Percentiles rank a stretch among this genome's conserved stretches.
These are phyloP conservation scores for Graphilbum ipis-grandicollis DNA, from an alignment of 2,329 filamentous ascomycete species.

Conservation along the genomic window DNA sequence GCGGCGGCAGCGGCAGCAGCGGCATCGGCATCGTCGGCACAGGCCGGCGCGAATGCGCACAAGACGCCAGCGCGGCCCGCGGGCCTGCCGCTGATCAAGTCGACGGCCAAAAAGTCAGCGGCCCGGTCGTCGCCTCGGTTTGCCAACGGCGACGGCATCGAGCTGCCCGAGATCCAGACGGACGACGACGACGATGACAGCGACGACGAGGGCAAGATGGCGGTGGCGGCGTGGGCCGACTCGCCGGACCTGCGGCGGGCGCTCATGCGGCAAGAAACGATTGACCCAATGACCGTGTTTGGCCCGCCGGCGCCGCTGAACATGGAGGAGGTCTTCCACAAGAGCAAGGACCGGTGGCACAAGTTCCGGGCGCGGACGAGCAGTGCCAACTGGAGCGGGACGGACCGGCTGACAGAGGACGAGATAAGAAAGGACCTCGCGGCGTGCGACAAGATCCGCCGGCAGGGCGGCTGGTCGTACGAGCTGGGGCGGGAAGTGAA, in stretches of 20 bases:
- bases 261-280: constrained; percentile 64
- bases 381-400: constrained; percentile 82
- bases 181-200: constrained; percentile 68
- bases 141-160: constrained; percentile 76
- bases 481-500: constrained; percentile 32
- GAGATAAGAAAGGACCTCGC: constrained; percentile 69
- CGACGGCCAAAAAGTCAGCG: constrained; percentile 40
- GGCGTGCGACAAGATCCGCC: constrained; percentile 59
- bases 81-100: constrained; percentile 27
- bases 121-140: constrained; percentile 65
- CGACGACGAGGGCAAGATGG: constrained; percentile 31
- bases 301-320: constrained; percentile 74
- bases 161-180: constrained; percentile 86
- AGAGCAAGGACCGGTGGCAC: constrained; percentile 69
- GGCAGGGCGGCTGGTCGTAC: constrained; percentile 76
- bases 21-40: not conserved
- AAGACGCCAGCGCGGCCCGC: constrained; percentile 52
- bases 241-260: constrained; percentile 64
- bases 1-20: constrained; percentile 3
- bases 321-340: constrained; percentile 93
- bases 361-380: constrained; percentile 83
- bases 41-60: constrained; percentile 17
- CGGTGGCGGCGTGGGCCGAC: constrained; percentile 70
- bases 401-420: constrained; percentile 71
- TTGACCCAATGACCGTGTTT: constrained; percentile 76